phyloP scores from a whole-genome alignment of 805 yeast genomes.

The Cyberlindnera japonica region DNA sequence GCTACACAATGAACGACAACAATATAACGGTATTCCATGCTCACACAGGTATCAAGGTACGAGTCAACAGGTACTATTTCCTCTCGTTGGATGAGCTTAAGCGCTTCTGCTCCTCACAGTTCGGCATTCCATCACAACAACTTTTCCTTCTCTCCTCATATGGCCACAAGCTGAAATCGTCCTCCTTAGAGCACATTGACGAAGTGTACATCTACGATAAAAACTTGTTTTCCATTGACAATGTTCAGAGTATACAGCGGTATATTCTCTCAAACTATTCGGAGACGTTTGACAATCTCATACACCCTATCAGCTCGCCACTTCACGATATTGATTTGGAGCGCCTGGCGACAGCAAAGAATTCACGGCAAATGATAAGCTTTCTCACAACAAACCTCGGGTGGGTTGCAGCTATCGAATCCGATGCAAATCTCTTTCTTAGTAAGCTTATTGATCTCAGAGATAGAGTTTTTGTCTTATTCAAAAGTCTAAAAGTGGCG shows the following conservation, averaged over 20 bases:
- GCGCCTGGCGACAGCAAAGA: conserved; percentile 15
- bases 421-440: conserved; percentile 36
- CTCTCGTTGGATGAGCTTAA: conserved; percentile 40
- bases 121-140: conserved; percentile 39
- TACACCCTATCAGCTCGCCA: conserved; percentile 38
- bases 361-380: conserved; percentile 26
- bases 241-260: conserved; percentile 22
- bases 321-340: conserved; percentile 28
- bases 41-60: conserved; percentile 38
- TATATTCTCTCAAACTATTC: conserved; percentile 5
- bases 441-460: conserved; percentile 30
- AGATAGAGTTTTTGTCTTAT: conserved; percentile 37
- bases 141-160: conserved; percentile 57
- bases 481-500: conserved; percentile 44
- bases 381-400: conserved; percentile 44
- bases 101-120: conserved; percentile 36
- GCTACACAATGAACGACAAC: conserved; percentile 10
- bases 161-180: conserved; percentile 52
- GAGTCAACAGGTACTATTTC: conserved; percentile 37
- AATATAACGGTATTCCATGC: conserved; percentile 33
- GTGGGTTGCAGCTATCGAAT: conserved; percentile 47
- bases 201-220: conserved; percentile 65
- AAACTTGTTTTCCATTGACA: conserved; percentile 43
- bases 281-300: conserved; percentile 15
- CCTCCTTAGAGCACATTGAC: conserved; percentile 42